Conservation (phyloP, 441 rosid species). For the Omphalea diandra region DNA sequence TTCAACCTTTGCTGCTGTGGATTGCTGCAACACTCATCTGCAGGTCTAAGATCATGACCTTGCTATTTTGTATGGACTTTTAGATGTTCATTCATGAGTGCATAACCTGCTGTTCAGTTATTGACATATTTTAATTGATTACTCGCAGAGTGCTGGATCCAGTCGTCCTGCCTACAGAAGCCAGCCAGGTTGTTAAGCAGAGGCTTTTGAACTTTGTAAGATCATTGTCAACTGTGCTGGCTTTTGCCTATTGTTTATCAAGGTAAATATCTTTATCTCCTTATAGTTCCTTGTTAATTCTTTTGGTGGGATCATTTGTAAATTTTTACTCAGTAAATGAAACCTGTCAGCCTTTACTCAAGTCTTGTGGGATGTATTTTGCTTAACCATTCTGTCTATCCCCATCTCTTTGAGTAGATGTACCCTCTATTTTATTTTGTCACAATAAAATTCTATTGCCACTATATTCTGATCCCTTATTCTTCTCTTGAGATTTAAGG, state of each 20-base stretch:
- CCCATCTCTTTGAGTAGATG: conserved; percentile 6
- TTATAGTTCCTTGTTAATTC: too few species aligned
- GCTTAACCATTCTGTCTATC: conserved; percentile 6
- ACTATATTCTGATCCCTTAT: neutral
- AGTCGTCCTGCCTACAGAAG: conserved; percentile 67
- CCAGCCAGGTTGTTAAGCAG: conserved; percentile 69
- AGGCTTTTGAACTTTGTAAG: conserved; percentile 74
- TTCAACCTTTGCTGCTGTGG: conserved; percentile 89
- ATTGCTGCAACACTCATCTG: conserved; percentile 66
- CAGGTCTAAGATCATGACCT: conserved; percentile 49
- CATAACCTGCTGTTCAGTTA: conserved; percentile 7
- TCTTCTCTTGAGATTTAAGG: conserved; percentile 1
- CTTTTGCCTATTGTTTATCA: conserved; percentile 81
- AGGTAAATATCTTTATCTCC: conserved; percentile 53
- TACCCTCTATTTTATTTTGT: neutral
- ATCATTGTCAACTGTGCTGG: conserved; percentile 79
- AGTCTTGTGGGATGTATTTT: conserved; percentile 3
- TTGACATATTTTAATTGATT: conserved; percentile 15
- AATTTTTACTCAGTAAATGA: too few species aligned
- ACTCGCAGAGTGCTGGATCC: conserved; percentile 73
- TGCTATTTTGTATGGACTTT: conserved; percentile 4
- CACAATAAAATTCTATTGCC: neutral
- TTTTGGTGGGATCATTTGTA: too few species aligned
- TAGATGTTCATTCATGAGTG: conserved; percentile 11
- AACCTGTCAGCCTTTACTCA: neutral